A percentile compares a stretch with the other conserved stretches of the same genome.
Conservation (phyloP, 2,329 filamentous ascomycete genomes). For the Exophiala aquamarina region DNA sequence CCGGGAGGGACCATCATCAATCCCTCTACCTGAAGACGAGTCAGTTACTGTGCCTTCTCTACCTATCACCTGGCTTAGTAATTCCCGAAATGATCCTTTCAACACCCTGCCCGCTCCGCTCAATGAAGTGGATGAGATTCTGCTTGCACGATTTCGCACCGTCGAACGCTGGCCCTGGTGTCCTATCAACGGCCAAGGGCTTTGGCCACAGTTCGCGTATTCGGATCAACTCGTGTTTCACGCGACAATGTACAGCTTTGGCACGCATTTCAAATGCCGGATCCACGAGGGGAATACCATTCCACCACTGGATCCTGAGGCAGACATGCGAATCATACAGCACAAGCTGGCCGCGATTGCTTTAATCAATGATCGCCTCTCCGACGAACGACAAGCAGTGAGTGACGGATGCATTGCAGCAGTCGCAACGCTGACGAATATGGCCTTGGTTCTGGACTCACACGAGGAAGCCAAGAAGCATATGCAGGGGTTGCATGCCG, state of each 20-base stretch:
- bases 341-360: slow-evolving; percentile 19
- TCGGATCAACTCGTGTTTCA: slow-evolving; percentile 20
- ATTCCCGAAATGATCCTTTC: slow-evolving; percentile 13
- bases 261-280: slow-evolving; percentile 11
- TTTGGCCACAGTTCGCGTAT: slow-evolving; percentile 13
- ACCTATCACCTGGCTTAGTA: slow-evolving; percentile 7
- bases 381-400: slow-evolving; percentile 2
- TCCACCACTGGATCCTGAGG: background rate
- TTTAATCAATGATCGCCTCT: slow-evolving; percentile 17
- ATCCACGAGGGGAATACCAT: background rate
- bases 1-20: background rate
- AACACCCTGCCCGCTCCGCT: slow-evolving; percentile 4
- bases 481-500: slow-evolving; percentile 12
- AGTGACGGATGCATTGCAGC: slow-evolving; percentile 16
- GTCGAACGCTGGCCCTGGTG: slow-evolving; percentile 17
- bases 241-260: slow-evolving; percentile 18
- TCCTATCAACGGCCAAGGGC: slow-evolving; percentile 18
- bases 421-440: slow-evolving; percentile 18
- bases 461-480: slow-evolving; percentile 17
- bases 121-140: slow-evolving; percentile 6
- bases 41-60: background rate
- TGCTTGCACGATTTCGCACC: slow-evolving; percentile 5
- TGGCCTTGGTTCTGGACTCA: slow-evolving; percentile 13
- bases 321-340: slow-evolving; percentile 10
- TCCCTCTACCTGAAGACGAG: background rate